A percentile compares a stretch with the other conserved stretches of the same genome.
These are phyloP conservation scores for Sanghuangporus baumii DNA, from an alignment of 1,284 basidiomycete species.

Conservation along the genomic window DNA sequence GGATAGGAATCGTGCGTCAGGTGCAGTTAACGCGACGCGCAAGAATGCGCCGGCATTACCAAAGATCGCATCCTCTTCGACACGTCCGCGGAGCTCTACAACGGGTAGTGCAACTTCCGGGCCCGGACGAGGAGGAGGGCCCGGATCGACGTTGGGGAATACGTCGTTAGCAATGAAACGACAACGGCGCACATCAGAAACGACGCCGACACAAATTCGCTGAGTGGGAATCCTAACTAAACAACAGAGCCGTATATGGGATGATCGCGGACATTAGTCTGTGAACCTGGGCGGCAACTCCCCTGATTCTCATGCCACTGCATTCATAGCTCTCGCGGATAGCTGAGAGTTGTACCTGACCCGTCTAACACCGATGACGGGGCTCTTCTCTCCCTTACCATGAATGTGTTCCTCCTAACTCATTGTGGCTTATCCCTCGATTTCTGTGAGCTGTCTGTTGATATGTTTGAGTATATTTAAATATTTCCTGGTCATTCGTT, in stretches of 20 bases:
- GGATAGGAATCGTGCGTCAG: conserved; percentile 70
- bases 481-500: background rate
- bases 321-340: conserved; percentile 17
- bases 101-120: conserved; percentile 48
- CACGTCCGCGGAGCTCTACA: conserved; percentile 57
- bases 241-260: background rate
- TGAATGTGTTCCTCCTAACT: background rate
- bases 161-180: conserved; percentile 58
- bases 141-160: conserved; percentile 23
- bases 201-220: conserved; percentile 28
- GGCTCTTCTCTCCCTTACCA: background rate
- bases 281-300: background rate
- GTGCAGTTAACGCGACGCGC: conserved; percentile 54
- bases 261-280: background rate
- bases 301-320: conserved; percentile 23
- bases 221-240: background rate
- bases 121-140: conserved; percentile 34
- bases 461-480: conserved; percentile 16
- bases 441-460: background rate
- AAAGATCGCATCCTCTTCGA: conserved; percentile 65
- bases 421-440: background rate
- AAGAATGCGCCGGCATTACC: conserved; percentile 55
- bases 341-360: background rate
- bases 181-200: conserved; percentile 68
- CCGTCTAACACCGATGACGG: background rate